phyloP scores from a whole-genome alignment of 2,329 filamentous ascomycete genomes.

The Dryadomyces quercus-mongolicae region DNA sequence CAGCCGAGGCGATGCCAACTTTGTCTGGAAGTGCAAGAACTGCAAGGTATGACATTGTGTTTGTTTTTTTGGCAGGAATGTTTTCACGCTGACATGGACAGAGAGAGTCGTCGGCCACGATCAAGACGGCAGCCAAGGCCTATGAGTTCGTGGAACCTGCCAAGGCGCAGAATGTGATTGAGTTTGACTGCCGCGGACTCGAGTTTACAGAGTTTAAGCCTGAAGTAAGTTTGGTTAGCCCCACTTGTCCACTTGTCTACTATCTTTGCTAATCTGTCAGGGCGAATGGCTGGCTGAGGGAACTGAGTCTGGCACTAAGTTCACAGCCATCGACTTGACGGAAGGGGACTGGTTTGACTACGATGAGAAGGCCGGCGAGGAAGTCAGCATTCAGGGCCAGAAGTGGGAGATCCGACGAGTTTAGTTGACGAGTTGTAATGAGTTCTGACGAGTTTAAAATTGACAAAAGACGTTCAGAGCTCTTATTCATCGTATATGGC shows the following conservation, averaged over 20 bases:
- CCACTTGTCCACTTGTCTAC: too few species aligned
- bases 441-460: too few species aligned
- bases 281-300: slow-evolving; percentile 86
- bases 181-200: slow-evolving; percentile 86
- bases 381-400: slow-evolving; percentile 84
- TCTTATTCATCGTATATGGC: neutral
- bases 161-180: slow-evolving; percentile 67
- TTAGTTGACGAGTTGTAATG: slow-evolving; percentile 21
- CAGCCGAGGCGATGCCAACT: slow-evolving; percentile 91
- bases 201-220: slow-evolving; percentile 87
- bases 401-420: slow-evolving; percentile 74
- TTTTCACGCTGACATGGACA: slow-evolving; percentile 24
- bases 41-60: slow-evolving; percentile 58
- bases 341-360: slow-evolving; percentile 99
- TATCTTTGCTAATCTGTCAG: slow-evolving; percentile 28
- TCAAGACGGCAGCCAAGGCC: slow-evolving; percentile 58
- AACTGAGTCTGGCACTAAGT: slow-evolving; percentile 67
- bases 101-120: slow-evolving; percentile 77
- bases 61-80: neutral
- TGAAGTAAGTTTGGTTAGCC: slow-evolving; percentile 57
- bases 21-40: slow-evolving; percentile 99
- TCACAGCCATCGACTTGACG: slow-evolving; percentile 65
- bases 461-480: too few species aligned
- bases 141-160: slow-evolving; percentile 64
- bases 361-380: slow-evolving; percentile 82